These are phyloP conservation scores for Fraxinus pennsylvanica DNA, from an alignment of 257 asterid species.

Conservation along the genomic window DNA sequence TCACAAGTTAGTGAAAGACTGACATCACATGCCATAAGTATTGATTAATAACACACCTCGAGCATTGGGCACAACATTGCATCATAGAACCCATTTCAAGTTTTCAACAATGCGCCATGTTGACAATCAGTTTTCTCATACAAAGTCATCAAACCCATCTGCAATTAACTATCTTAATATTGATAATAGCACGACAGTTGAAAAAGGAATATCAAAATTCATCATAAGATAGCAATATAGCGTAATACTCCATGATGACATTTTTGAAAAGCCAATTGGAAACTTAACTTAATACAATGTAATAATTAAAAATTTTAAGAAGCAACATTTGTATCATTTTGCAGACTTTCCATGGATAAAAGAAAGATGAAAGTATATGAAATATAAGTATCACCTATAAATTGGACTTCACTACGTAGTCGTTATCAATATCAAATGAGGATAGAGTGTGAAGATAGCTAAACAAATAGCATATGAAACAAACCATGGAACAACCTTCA, in stretches of 20 bases:
- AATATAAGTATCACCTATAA: not conserved
- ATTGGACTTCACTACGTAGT: not conserved
- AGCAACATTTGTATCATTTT: not conserved
- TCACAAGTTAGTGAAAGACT: not conserved
- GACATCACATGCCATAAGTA: not conserved
- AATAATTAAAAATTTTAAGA: not conserved
- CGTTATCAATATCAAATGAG: not conserved
- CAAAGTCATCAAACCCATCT: too few relatives aligned
- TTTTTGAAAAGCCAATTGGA: not conserved
- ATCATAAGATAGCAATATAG: not conserved
- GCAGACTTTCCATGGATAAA: not conserved
- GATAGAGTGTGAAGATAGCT: conserved; percentile 1
- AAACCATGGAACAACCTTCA: not conserved
- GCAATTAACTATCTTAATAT: not conserved
- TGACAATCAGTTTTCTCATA: too few relatives aligned
- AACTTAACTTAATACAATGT: not conserved
- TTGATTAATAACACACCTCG: not conserved
- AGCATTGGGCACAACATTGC: not conserved
- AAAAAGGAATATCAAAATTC: conserved; percentile 1
- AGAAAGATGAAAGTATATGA: conserved; percentile 8
- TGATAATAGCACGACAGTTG: not conserved
- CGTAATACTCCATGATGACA: not conserved
- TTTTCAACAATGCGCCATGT: not conserved
- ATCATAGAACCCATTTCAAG: not conserved
- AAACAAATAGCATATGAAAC: not conserved